Evolutionary conservation across 2,329 filamentous ascomycete species (phyloP).

Genomic region (Pestalotiopsis sp.): DNA sequence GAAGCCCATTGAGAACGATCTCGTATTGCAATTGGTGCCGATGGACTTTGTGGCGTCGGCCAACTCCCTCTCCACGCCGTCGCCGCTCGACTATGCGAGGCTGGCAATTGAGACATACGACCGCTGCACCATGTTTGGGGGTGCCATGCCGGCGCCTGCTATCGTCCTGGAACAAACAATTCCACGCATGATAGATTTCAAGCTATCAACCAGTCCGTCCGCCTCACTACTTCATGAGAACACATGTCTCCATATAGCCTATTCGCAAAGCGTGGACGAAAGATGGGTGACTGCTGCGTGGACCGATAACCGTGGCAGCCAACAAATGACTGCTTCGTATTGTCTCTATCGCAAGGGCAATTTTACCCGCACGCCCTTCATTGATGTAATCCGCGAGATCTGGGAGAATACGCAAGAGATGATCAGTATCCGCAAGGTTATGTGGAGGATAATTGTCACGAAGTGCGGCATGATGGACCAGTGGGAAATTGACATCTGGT

Average conservation of each 20-base stretch:
- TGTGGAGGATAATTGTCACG: constrained; percentile 77
- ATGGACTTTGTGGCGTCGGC: constrained; percentile 68
- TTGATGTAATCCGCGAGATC: constrained; percentile 72
- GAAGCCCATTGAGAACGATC: constrained; percentile 55
- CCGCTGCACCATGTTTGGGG: constrained; percentile 64
- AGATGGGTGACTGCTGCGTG: constrained; percentile 80
- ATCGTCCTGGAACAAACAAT: constrained; percentile 72
- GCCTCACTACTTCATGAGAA: constrained; percentile 77
- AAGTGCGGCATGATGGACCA: constrained; percentile 71
- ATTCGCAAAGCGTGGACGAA: constrained; percentile 74
- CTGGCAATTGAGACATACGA: constrained; percentile 79
- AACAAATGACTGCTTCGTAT: constrained; percentile 75
- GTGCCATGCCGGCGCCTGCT: constrained; percentile 66
- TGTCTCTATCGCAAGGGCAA: constrained; percentile 66
- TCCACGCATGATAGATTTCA: constrained; percentile 76
- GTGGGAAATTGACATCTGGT: constrained; percentile 66
- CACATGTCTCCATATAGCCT: constrained; percentile 79
- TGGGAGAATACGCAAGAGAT: constrained; percentile 80
- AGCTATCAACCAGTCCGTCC: constrained; percentile 67
- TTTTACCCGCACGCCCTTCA: constrained; percentile 53
- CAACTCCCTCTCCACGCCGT: constrained; percentile 63
- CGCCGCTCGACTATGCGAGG: constrained; percentile 59
- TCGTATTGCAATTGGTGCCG: constrained; percentile 79
- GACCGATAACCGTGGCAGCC: constrained; percentile 76
- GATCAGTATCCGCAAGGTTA: constrained; percentile 68